These are phyloP conservation scores for Xylaria arbuscula DNA, from an alignment of 2,329 filamentous ascomycete species.

Conservation along the genomic window DNA sequence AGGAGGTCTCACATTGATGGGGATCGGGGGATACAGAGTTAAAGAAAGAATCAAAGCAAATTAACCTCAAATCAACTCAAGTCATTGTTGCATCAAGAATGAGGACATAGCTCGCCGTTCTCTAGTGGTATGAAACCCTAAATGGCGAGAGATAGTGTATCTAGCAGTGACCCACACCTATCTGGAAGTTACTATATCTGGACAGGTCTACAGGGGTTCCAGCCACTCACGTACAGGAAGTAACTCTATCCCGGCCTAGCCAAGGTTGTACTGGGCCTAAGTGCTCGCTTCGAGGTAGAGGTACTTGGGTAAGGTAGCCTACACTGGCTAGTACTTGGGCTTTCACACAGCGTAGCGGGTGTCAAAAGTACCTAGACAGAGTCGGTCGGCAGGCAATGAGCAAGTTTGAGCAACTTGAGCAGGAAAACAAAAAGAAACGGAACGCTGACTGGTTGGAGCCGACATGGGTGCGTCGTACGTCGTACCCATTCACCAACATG, in stretches of 20 bases:
- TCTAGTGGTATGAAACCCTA: background rate
- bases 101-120: background rate
- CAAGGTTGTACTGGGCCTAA: background rate
- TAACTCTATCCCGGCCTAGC: conserved; percentile 8
- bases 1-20: background rate
- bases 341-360: background rate
- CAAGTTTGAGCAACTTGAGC: conserved; percentile 45
- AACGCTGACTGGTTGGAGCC: background rate
- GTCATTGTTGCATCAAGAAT: background rate
- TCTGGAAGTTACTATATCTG: conserved; percentile 21
- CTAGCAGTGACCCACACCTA: background rate
- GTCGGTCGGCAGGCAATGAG: conserved; percentile 25
- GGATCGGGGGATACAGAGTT: background rate
- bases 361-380: background rate
- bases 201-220: conserved; percentile 12
- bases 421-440: conserved; percentile 33
- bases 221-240: conserved; percentile 4
- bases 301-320: background rate
- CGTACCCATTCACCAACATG: background rate
- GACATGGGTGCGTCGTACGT: background rate
- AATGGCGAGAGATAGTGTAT: background rate
- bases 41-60: background rate
- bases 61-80: background rate
- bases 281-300: background rate
- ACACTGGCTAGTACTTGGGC: background rate